Conservation (phyloP, 2,329 filamentous ascomycete genomes). For the Metarhizium robertsii region DNA sequence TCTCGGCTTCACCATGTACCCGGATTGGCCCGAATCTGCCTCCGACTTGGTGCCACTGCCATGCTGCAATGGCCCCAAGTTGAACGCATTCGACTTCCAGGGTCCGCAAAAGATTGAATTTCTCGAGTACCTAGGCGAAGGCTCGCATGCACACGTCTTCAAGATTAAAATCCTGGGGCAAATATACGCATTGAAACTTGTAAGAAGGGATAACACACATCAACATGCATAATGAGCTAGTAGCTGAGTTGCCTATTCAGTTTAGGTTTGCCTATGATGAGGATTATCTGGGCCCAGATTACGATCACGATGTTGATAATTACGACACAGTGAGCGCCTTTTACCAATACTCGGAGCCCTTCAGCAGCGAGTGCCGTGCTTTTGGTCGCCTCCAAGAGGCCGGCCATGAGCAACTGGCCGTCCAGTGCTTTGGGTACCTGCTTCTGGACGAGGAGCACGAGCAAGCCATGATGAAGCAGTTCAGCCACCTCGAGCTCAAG, state of each 20-base stretch:
- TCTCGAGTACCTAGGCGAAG: constrained; percentile 9
- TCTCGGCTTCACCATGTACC: constrained; percentile 5
- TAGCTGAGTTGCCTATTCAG: no score
- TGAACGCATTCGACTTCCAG: constrained; percentile 14
- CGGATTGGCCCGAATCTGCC: constrained; percentile 7
- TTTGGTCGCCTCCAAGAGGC: no score
- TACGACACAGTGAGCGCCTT: no score
- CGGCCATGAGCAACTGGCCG: no score
- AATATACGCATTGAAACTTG: not conserved
- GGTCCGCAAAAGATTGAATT: constrained; percentile 15
- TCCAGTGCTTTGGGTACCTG: no score
- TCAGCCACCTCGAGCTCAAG: not conserved
- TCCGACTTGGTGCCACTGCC: constrained; percentile 13
- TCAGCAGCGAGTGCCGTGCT: no score
- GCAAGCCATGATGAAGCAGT: constrained; percentile 4
- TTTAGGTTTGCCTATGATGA: no score
- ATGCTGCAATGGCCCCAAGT: constrained; percentile 13
- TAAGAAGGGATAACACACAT: not conserved
- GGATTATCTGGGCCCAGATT: no score
- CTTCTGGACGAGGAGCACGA: constrained; percentile 4
- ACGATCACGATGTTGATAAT: no score
- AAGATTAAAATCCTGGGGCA: not conserved
- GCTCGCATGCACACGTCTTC: constrained; percentile 5
- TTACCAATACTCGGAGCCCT: no score
- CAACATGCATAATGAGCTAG: no score